Evolutionary conservation across 108 stramenopile genomes (phyloP), one percentile per base, ranked within the genome.

Genomic region (Cyclostephanos tholiformis): DNA sequence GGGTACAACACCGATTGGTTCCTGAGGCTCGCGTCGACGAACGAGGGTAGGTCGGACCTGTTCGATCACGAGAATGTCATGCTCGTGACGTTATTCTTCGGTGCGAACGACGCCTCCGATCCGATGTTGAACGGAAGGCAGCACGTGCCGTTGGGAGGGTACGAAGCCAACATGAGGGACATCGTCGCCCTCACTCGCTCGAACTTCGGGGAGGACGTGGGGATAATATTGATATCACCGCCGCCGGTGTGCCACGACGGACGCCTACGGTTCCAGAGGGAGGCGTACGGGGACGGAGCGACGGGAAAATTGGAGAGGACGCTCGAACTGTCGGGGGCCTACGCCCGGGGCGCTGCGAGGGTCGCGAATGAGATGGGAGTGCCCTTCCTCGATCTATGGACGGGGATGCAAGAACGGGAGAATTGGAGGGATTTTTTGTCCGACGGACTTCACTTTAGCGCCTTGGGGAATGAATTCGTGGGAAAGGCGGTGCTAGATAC

Each of bases 361-460:
- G 79, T 88, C 35, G 87, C 78, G 8, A 41, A 65, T 7, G 64
- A 75, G 23, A 25, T 81, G 44, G 63, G 69, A 48, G 77, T 85
- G 68, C 63, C 80, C 26, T 74, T 85, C 20, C 19, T 89, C 20
- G 86, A 92, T 75, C 60, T 77, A 25, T 89, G 86, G 85, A 65
- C 74, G 16, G 63, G 66, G 50, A 69, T 93, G 63, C 86, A 86
- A 51, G 56, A 68, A 23, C 71, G 61, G 35, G 35, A 32, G 14
- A 19, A 60, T 46, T 81, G 74, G 69, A 59, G 64, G 29, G 36
- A 68, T 23, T 79, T 85, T 65, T 69, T 92, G 59, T 70, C 80
- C 22, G 91, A 92, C 68, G 88, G 91, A n/a, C 64, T 92, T 16
- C 91, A 92, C 72, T 65, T 92, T 25, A 87, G 77, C 61, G 74